Percentiles rank a stretch among this genome's conserved stretches.
Evolutionary conservation across 495 filamentous ascomycete genomes (phyloP).

Genomic region (Penicillium tannophilum): DNA sequence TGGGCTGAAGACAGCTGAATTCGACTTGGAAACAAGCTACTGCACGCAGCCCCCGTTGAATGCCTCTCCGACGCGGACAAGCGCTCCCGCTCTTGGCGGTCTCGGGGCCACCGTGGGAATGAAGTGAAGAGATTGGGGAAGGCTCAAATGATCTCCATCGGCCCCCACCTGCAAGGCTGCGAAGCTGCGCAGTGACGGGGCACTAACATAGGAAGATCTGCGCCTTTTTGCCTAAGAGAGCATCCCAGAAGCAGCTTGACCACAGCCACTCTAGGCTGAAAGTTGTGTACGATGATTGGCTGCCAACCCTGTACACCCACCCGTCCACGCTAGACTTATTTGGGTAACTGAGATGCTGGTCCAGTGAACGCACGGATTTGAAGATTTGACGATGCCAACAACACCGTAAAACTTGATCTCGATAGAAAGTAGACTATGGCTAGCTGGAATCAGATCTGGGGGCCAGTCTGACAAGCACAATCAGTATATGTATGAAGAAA

Average conservation of each 20-base stretch:
- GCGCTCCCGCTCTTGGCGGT: not conserved
- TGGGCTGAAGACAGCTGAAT: constrained; percentile 5
- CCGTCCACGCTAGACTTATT: constrained; percentile 3
- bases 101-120: not conserved
- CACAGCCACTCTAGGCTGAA: constrained; percentile 3
- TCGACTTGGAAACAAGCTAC: not conserved
- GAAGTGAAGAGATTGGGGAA: not conserved
- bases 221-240: not conserved
- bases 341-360: not conserved
- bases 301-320: not conserved
- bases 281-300: not conserved
- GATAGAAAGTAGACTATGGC: not conserved
- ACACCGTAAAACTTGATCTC: not conserved
- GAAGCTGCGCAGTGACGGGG: not conserved
- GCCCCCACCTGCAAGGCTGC: not conserved
- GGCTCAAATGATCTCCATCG: not conserved
- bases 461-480: not conserved
- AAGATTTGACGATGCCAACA: constrained; percentile 1
- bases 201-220: constrained; percentile 1
- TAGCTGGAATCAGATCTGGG: not conserved
- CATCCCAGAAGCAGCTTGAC: constrained; percentile 2
- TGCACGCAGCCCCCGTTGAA: constrained; percentile 3
- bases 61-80: not conserved
- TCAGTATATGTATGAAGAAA: not conserved
- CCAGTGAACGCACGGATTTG: constrained; percentile 7